phyloP scores from a whole-genome alignment of 2,329 filamentous ascomycete genomes.

The Diaporthe ilicicola region DNA sequence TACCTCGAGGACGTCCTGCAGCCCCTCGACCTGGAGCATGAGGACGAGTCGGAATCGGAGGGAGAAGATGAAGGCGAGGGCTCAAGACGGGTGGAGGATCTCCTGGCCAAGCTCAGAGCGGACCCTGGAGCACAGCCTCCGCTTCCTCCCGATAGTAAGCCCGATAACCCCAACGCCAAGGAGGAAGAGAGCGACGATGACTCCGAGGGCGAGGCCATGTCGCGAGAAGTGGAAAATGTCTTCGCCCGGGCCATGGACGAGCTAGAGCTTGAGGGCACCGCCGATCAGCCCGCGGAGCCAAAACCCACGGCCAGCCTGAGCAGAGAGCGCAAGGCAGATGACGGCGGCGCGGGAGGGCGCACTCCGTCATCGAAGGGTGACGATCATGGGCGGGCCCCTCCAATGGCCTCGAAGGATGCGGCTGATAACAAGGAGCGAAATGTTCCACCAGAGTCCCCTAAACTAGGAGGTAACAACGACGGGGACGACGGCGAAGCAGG shows the following conservation, averaged over 20 bases:
- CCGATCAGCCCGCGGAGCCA: slow-evolving; percentile 1
- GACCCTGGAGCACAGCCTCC: slow-evolving; percentile 34
- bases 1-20: slow-evolving; percentile 61
- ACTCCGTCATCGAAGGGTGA: neutral
- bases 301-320: slow-evolving; percentile 26
- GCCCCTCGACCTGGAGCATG: slow-evolving; percentile 47
- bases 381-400: slow-evolving; percentile 13
- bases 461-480: slow-evolving; percentile 27
- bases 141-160: neutral
- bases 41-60: slow-evolving; percentile 20
- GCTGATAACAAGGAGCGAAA: neutral
- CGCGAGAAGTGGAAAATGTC: slow-evolving; percentile 52
- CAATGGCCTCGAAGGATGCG: slow-evolving; percentile 13
- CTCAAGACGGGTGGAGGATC: slow-evolving; percentile 31
- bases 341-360: neutral
- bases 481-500: slow-evolving; percentile 35
- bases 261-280: slow-evolving; percentile 45
- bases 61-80: slow-evolving; percentile 42
- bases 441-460: neutral
- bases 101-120: slow-evolving; percentile 35
- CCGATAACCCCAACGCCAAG: slow-evolving; percentile 19
- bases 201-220: slow-evolving; percentile 62
- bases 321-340: too few species aligned
- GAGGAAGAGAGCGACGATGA: slow-evolving; percentile 43
- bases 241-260: slow-evolving; percentile 58